These are phyloP conservation scores for Ophiostoma pallidulum DNA, from an alignment of 2,329 filamentous ascomycete species.

Conservation along the genomic window DNA sequence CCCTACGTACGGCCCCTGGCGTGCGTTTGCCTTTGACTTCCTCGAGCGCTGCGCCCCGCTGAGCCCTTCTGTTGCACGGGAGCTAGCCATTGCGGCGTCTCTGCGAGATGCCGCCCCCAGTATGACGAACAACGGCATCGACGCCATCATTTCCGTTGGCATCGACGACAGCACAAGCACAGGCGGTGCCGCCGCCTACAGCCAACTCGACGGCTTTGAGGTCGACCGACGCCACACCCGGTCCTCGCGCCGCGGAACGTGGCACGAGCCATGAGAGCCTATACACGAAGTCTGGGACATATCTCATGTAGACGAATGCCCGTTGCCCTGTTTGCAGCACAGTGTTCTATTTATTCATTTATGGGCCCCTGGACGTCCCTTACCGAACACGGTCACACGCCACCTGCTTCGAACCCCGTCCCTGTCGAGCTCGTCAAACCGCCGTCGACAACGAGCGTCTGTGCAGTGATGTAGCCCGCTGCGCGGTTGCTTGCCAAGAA, in stretches of 20 bases:
- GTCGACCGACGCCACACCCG: not conserved
- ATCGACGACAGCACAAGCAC: no score
- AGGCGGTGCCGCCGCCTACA: no score
- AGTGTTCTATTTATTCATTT: no score
- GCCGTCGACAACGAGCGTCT: conserved; percentile 30
- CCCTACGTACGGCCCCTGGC: conserved; percentile 10
- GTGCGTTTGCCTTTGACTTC: conserved; percentile 10
- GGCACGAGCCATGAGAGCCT: not conserved
- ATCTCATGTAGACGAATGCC: no score
- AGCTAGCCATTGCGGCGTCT: conserved; percentile 20
- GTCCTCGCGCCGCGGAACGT: not conserved
- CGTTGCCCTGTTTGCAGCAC: no score
- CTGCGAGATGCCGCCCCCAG: not conserved
- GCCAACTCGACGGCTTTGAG: not conserved
- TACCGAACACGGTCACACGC: no score
- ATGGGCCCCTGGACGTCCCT: no score
- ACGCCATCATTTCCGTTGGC: no score
- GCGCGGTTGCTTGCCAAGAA: conserved; percentile 43
- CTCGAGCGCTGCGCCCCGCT: conserved; percentile 11
- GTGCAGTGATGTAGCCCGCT: conserved; percentile 44
- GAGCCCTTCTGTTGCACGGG: conserved; percentile 15
- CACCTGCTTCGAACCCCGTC: conserved; percentile 5
- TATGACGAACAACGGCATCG: no score
- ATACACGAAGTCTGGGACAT: no score
- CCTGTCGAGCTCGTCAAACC: conserved; percentile 19